Base-by-base conservation (phyloP, 495 filamentous ascomycete genomes). In the Podospora appendiculata region DNA sequence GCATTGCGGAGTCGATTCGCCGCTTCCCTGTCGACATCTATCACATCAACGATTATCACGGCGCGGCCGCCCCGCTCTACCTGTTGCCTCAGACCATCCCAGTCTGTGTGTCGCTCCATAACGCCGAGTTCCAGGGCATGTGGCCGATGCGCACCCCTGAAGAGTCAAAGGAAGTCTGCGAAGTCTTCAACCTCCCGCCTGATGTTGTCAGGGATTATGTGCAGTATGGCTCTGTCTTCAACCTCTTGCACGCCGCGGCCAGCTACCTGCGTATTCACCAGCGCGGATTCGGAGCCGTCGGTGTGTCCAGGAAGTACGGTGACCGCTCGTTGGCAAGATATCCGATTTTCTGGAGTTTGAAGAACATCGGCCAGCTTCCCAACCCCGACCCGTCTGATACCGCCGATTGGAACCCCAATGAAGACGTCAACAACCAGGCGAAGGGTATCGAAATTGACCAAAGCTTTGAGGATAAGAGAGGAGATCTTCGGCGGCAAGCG, bases 1-100 rank as follows among this genome's bases (percentile, higher is more conserved):
- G 84, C 53, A 86, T 87, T 57, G 81, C 84, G 1, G 71, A 83
- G 48, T 65, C 82, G 0, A 76, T 87, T 49, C 75, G 64, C 34
- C 72, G 78, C 17, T 82, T 80, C 60, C 78, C 82, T 0, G 72
- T 87, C 42, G 84, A 89, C 58, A 60, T 90, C 17, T 90, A 90
- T 60, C 86, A 90, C 62, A 84, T 89, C 60, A 90, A 90, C 64
- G 86, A 90, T 62, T 90, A 89, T 61, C 86, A 90, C 53, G 86
- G 86, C 33, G 82, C 86, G 14, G 66, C 85, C 6, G 86, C 86
- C 38, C 85, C 84, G 10, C 69, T 89, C 7, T 85, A 90, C 53
- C 73, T 87, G 14, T 73, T 88, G 5, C 86, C 86, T 0, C 58
- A 66, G 32, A 84, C 75, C 3, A 76, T 84, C 40, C 82, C 81